phyloP scores from a whole-genome alignment of 2,329 filamentous ascomycete genomes.

The Didymella lethalis region DNA sequence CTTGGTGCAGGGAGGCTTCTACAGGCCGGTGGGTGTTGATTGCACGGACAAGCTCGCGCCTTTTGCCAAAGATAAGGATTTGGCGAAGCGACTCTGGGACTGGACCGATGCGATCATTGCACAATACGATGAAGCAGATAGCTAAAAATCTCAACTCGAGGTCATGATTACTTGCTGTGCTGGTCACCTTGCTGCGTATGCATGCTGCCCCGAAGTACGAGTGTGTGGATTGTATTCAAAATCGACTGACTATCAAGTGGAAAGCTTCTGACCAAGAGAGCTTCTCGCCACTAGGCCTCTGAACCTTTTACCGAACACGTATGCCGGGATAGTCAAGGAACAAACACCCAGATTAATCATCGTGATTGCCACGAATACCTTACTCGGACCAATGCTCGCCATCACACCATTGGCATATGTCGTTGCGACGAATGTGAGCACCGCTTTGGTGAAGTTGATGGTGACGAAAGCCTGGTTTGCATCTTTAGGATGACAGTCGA shows the following conservation, averaged over 20 bases:
- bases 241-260: constrained; percentile 5
- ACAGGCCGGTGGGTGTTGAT: constrained; percentile 35
- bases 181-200: background rate
- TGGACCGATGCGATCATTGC: constrained; percentile 32
- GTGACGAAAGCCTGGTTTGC: constrained; percentile 54
- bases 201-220: background rate
- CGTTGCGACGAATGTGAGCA: constrained; percentile 69
- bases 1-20: constrained; percentile 51
- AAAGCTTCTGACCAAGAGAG: constrained; percentile 30
- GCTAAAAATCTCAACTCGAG: background rate
- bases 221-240: background rate
- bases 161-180: background rate
- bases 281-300: constrained; percentile 40
- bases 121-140: background rate
- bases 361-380: constrained; percentile 74
- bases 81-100: constrained; percentile 26
- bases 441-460: constrained; percentile 53
- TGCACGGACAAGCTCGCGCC: constrained; percentile 18
- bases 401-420: constrained; percentile 81
- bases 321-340: constrained; percentile 75
- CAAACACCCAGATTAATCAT: constrained; percentile 78
- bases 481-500: constrained; percentile 52
- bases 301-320: constrained; percentile 46
- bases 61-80: constrained; percentile 17
- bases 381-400: constrained; percentile 62